Evolutionary conservation across 306 rosid species (phyloP).

Genomic region (Begonia masoniana): DNA sequence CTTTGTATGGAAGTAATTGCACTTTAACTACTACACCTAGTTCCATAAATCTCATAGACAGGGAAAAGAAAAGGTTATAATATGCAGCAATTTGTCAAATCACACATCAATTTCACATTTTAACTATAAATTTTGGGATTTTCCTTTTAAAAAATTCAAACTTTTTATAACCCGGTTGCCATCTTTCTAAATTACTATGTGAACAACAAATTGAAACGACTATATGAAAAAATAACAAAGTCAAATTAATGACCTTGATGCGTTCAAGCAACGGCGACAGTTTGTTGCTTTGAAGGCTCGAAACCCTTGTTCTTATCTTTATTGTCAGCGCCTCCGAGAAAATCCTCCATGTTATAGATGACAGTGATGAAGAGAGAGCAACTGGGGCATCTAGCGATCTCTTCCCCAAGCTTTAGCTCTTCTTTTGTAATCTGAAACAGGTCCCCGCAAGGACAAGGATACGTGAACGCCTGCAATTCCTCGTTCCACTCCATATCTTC

Average conservation of each 20-base stretch:
- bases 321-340: slow-evolving; percentile 26
- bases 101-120: too few species aligned
- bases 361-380: slow-evolving; percentile 92
- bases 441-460: slow-evolving; percentile 97
- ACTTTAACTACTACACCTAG: too few species aligned
- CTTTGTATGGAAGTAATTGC: too few species aligned
- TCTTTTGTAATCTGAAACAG: slow-evolving; percentile 81
- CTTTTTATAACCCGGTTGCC: too few species aligned
- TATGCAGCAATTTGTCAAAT: too few species aligned
- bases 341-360: slow-evolving; percentile 76
- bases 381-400: slow-evolving; percentile 95
- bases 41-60: too few species aligned
- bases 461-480: slow-evolving; percentile 67
- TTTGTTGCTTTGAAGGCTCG: slow-evolving; percentile 32
- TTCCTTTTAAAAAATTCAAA: too few species aligned
- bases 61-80: too few species aligned
- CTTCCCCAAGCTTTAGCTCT: slow-evolving; percentile 83
- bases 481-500: slow-evolving; percentile 98
- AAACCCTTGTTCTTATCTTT: slow-evolving; percentile 21
- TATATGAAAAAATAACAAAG: too few species aligned
- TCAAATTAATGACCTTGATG: slow-evolving; percentile 19
- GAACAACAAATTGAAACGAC: too few species aligned
- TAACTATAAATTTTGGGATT: too few species aligned
- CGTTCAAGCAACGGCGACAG: slow-evolving; percentile 43
- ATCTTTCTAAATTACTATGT: too few species aligned